Base-by-base conservation (phyloP, 257 asterid species). In the Lycium ferocissimum region DNA sequence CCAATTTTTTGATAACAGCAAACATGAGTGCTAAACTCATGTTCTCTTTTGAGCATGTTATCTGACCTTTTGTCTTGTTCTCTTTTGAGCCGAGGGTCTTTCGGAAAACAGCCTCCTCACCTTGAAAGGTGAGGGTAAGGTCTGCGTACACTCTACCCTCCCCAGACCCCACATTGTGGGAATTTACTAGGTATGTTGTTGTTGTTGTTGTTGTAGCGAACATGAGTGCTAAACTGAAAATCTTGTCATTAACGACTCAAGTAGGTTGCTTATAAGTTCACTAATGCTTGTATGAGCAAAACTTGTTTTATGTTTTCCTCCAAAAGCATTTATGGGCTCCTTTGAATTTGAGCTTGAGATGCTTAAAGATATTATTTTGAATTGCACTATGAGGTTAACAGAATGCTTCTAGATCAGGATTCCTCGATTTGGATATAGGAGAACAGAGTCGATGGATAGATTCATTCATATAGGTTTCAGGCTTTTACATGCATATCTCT, bases 191-290 rank as follows among this genome's bases (percentile, higher is more conserved):
- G 33, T 26, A 26, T 26, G 33, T 26, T 26, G 33, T 26, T 26
- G 33, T 26, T 26, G 33, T 26, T 26, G 33, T 26, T 26, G 33
- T 26, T 26, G 33, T 26, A 65, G 72, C 45, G 12, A 65, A 17
- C 17, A 65, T 12, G 71, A 65, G 15, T 18, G 72, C 9, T 65
- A 12, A 26, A 65, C 45, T 65, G n/a, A 65, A 65, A 65, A 14
- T 26, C 45, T 11, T n/a, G 38, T 45, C 37, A 45, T 20, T n/a
- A 73, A 45, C 58, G 58, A 45, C 80, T 45, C 58, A n/a, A 9
- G 57, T 11, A 72, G 58, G 38, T 72, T 72, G 43, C 80, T 72
- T 47, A 71, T 43, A 40, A 71, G 17, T 72, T 72, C 80, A 43
- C 18, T 72, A 43, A 43, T n/a, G 35, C 80, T 10, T 37, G 75